Percentiles rank a stretch among this genome's conserved stretches.
Evolutionary conservation across 192 early-diverging fungal genomes (phyloP).

Genomic region (Podochytrium sp.): DNA sequence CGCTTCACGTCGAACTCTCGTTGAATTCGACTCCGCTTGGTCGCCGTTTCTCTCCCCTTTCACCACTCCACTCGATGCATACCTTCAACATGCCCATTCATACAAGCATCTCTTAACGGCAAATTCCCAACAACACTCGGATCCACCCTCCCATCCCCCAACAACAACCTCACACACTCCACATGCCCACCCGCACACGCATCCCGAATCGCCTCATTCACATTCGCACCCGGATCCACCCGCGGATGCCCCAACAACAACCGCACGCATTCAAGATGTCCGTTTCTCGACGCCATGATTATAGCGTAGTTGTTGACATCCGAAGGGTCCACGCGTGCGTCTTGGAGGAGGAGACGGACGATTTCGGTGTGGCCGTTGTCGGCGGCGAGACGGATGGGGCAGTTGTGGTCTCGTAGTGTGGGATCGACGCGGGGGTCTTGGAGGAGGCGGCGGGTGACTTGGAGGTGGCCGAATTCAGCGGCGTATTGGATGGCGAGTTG

Average conservation of each 20-base stretch:
- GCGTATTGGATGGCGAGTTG: conserved; percentile 5
- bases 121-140: not conserved
- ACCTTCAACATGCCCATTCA: not conserved
- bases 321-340: conserved; percentile 1
- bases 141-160: not conserved
- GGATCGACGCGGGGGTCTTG: conserved; percentile 4
- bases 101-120: not conserved
- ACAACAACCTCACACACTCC: not conserved
- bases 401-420: not conserved
- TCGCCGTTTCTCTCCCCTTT: no score
- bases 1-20: no score
- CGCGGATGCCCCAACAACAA: not conserved
- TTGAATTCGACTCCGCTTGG: no score
- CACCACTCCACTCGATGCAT: no score
- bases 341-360: conserved; percentile 12
- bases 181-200: not conserved
- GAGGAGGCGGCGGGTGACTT: not conserved
- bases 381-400: not conserved
- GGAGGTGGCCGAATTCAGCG: not conserved
- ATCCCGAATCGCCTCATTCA: not conserved
- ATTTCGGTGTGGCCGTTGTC: conserved; percentile 22
- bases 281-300: not conserved
- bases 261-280: not conserved
- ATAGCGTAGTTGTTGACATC: conserved; percentile 14
- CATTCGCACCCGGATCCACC: not conserved